Evolutionary conservation across 176 grass and related monocot genomes (phyloP).

Genomic region (Metroxylon sagu): DNA sequence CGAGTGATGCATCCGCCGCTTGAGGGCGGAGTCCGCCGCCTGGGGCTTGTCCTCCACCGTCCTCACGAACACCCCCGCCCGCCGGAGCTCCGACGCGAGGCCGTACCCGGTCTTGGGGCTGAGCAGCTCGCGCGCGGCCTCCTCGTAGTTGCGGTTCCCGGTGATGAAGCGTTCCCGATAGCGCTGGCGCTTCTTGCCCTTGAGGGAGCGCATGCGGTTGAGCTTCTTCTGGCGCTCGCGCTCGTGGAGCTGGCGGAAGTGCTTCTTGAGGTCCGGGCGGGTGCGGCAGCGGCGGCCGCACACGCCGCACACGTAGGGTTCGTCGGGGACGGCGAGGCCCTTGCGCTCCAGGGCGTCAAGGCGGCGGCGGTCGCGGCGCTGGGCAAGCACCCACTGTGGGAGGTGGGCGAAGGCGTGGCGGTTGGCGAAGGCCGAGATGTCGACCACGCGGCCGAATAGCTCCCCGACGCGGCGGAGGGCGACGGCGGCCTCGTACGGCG

Average conservation of each 20-base stretch:
- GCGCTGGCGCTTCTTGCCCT: constrained; percentile 89
- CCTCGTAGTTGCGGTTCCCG: constrained; percentile 77
- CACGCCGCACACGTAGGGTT: constrained; percentile 63
- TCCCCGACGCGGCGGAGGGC: constrained; percentile 46
- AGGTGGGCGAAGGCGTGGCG: constrained; percentile 79
- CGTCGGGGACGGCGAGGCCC: constrained; percentile 30
- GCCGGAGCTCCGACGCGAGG: constrained; percentile 71
- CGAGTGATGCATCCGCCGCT: constrained; percentile 62
- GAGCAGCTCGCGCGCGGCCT: constrained; percentile 61
- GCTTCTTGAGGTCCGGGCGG: constrained; percentile 65
- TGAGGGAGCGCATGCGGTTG: constrained; percentile 66
- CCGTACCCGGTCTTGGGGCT: constrained; percentile 70
- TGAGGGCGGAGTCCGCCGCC: constrained; percentile 80
- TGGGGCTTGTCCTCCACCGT: constrained; percentile 80
- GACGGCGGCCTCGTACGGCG: constrained; percentile 54
- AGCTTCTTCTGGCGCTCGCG: constrained; percentile 96
- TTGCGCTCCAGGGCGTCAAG: constrained; percentile 65
- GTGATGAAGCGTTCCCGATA: constrained; percentile 66
- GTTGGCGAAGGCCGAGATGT: constrained; percentile 82
- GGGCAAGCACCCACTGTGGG: constrained; percentile 50
- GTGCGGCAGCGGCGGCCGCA: constrained; percentile 87
- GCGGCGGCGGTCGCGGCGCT: constrained; percentile 53
- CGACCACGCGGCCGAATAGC: constrained; percentile 66
- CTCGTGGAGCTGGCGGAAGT: constrained; percentile 92
- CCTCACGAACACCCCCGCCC: constrained; percentile 70